These are phyloP conservation scores for Teunomyces lycoperdinae DNA, from an alignment of 805 yeast genomes.

Conservation along the genomic window DNA sequence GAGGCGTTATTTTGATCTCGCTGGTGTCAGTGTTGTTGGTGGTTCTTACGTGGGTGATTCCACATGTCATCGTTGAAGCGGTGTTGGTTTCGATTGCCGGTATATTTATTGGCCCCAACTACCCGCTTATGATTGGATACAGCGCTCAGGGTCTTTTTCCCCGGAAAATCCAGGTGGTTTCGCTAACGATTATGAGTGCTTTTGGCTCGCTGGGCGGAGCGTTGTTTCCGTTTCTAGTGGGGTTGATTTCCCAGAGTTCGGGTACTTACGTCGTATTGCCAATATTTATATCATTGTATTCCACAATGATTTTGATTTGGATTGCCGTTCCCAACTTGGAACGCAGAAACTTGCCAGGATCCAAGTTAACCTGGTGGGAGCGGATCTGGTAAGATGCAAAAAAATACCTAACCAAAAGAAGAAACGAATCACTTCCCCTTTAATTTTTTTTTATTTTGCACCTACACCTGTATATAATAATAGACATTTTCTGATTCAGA, in stretches of 20 bases:
- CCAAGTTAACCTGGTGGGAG: slow-evolving; percentile 14
- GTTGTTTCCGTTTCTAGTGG: slow-evolving; percentile 51
- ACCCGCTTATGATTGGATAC: slow-evolving; percentile 49
- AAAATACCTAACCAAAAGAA: too few relatives aligned
- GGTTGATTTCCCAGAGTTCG: slow-evolving; percentile 42
- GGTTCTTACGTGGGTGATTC: slow-evolving; percentile 48
- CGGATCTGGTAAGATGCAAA: slow-evolving; percentile 13
- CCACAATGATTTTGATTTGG: slow-evolving; percentile 38
- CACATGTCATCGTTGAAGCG: slow-evolving; percentile 43
- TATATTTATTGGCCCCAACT: slow-evolving; percentile 63
- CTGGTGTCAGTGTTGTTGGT: slow-evolving; percentile 36
- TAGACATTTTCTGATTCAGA: neutral
- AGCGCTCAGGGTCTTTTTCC: slow-evolving; percentile 44
- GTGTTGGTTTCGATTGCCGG: slow-evolving; percentile 52
- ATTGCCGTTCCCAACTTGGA: slow-evolving; percentile 36
- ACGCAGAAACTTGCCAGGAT: slow-evolving; percentile 7
- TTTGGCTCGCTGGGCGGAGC: slow-evolving; percentile 62
- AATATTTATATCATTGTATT: slow-evolving; percentile 37
- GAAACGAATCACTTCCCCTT: neutral
- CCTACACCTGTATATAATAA: neutral
- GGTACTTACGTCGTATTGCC: slow-evolving; percentile 54
- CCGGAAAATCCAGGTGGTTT: slow-evolving; percentile 48
- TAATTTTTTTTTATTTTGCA: slow-evolving; percentile 1
- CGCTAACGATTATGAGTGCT: slow-evolving; percentile 51
- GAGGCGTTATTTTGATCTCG: slow-evolving; percentile 38